These are phyloP conservation scores for Gloeophyllum trabeum DNA, from an alignment of 768 basidiomycete genomes.

Conservation along the genomic window DNA sequence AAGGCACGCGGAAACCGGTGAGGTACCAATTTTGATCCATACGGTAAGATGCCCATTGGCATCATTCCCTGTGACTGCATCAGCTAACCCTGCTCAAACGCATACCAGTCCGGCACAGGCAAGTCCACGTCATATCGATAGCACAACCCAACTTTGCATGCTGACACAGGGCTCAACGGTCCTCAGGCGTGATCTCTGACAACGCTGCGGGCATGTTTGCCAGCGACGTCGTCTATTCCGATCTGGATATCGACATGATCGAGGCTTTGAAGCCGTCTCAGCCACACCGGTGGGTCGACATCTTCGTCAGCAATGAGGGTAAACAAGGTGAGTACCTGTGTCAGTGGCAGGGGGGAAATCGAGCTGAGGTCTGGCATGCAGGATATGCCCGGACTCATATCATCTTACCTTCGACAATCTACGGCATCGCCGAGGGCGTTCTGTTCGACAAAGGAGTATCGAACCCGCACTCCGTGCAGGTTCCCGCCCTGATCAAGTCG, in stretches of 20 bases:
- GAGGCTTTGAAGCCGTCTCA: conserved; percentile 32
- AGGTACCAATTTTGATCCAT: conserved; percentile 26
- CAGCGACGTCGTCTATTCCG: conserved; percentile 31
- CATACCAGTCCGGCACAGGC: too few species aligned
- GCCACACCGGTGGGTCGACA: conserved; percentile 38
- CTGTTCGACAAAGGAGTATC: conserved; percentile 41
- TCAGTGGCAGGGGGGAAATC: background rate
- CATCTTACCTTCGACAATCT: conserved; percentile 47
- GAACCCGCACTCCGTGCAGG: conserved; percentile 40
- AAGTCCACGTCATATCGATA: too few species aligned
- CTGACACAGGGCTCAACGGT: conserved; percentile 1
- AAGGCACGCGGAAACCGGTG: conserved; percentile 20
- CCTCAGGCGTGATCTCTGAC: conserved; percentile 26
- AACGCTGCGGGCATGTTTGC: conserved; percentile 28
- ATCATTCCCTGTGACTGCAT: background rate
- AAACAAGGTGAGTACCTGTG: conserved; percentile 24
- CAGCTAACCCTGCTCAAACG: too few species aligned
- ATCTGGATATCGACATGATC: conserved; percentile 33
- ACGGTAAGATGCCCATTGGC: conserved; percentile 22
- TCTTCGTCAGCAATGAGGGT: conserved; percentile 33
- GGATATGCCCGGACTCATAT: conserved; percentile 43
- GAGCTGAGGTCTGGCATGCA: conserved; percentile 7
- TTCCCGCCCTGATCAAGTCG: conserved; percentile 35
- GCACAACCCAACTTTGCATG: too few species aligned
- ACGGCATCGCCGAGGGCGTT: conserved; percentile 34